Evolutionary conservation across 2,329 filamentous ascomycete genomes (phyloP), one percentile per base, ranked within the genome.

Genomic region (Tolypocladium nubicola): DNA sequence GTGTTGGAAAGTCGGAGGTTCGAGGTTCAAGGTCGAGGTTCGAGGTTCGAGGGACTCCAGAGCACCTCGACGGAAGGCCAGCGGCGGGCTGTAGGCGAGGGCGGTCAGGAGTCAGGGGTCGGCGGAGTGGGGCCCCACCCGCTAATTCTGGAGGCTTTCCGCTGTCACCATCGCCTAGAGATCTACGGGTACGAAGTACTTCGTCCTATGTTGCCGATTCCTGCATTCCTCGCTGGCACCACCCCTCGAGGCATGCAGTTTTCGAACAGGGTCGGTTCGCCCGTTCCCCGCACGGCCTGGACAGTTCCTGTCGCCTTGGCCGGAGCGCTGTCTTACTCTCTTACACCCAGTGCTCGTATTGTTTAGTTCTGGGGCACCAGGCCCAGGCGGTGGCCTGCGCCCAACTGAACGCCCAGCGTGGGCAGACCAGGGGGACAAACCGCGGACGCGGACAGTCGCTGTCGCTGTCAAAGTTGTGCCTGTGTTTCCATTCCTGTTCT

Each of bases 31-130:
- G 47, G 30, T 33, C 45, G 45, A 49, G 26, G 45, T 33, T 33
- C 16, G 26, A 47, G 23, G 43, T 30, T 30, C 45, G 47, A 35
- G 47, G 30, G 47, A 30, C 30, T 10, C 11, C 26, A 14, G 30
- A 30, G 45, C 45, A 33, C 45, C 26, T 49, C 26, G 14, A 13
- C 33, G 45, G 45, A 49, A 33, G 50, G 35, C n/a, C 35, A 53
- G 50, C 50, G 35, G 33, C 50, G 14, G 50, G 50, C 50, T n/a
- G 50, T 23, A 38, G 50, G 50, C 50, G 49, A 53, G 50, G 35
- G 50, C 50, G 50, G 50, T 53, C 50, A 53, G 50, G 50, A 53
- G 50, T 53, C 50, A n/a, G 37, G 21, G 50, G 49, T 52, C 35
- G 35, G n/a, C 11, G 50, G 50, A 35, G 52, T 53, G 35, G 52